Evolutionary conservation across 352 stramenopile genomes (phyloP).

Genomic region (Pythium chondricola): DNA sequence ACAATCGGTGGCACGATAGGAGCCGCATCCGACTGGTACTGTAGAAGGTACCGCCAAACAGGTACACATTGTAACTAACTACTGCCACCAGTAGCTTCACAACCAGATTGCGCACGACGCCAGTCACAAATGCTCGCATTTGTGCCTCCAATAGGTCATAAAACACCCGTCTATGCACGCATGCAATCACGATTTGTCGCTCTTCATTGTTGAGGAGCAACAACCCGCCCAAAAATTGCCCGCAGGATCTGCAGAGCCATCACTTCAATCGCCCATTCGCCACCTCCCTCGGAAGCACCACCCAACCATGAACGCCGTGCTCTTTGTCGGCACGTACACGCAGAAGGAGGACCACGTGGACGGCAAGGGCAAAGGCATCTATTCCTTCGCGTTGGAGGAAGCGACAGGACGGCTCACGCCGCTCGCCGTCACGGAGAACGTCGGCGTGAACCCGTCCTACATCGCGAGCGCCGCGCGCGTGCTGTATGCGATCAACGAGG

Average conservation of each 20-base stretch:
- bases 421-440: conserved; percentile 35
- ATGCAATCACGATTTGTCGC: too few species aligned
- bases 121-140: too few species aligned
- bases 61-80: too few species aligned
- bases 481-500: conserved; percentile 73
- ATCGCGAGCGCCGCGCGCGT: conserved; percentile 31
- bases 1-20: conserved; percentile 3
- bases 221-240: too few species aligned
- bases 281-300: not conserved
- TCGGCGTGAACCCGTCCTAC: conserved; percentile 72
- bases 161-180: too few species aligned
- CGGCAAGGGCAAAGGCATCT: conserved; percentile 68
- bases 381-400: conserved; percentile 55
- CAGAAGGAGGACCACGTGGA: conserved; percentile 73
- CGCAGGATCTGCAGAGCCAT: too few species aligned
- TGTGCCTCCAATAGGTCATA: too few species aligned
- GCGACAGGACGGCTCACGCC: conserved; percentile 37
- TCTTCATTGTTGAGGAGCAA: too few species aligned
- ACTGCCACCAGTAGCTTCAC: too few species aligned
- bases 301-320: conserved; percentile 21
- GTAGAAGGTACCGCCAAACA: not conserved
- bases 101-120: too few species aligned
- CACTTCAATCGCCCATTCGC: conserved; percentile 14
- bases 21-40: not conserved
- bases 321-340: conserved; percentile 85